These are phyloP conservation scores for Venturia aucupariae DNA, from an alignment of 2,329 filamentous ascomycete genomes.

Conservation along the genomic window DNA sequence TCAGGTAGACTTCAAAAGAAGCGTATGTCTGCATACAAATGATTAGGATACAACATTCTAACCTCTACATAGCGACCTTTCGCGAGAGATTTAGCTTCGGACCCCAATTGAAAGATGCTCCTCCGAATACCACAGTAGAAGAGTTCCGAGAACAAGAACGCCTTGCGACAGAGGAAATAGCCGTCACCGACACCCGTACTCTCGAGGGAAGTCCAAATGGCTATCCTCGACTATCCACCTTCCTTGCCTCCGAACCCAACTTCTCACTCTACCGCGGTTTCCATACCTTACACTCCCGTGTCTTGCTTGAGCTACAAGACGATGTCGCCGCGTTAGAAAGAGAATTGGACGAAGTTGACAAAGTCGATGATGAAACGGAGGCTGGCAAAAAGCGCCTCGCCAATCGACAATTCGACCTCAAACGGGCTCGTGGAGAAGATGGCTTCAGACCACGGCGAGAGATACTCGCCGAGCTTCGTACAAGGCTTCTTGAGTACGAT, in stretches of 20 bases:
- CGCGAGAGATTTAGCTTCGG: slow-evolving; percentile 1
- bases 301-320: slow-evolving; percentile 30
- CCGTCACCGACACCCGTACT: slow-evolving; percentile 14
- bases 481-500: slow-evolving; percentile 19
- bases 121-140: neutral
- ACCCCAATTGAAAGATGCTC: neutral
- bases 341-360: slow-evolving; percentile 26
- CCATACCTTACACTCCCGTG: slow-evolving; percentile 30
- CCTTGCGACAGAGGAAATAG: neutral
- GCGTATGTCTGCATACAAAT: neutral
- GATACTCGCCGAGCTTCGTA: slow-evolving; percentile 19
- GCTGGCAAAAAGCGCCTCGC: slow-evolving; percentile 8
- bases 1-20: neutral
- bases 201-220: slow-evolving; percentile 31
- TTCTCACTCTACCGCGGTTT: slow-evolving; percentile 34
- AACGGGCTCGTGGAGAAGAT: slow-evolving; percentile 15
- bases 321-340: slow-evolving; percentile 29
- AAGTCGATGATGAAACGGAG: slow-evolving; percentile 17
- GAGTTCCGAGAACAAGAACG: neutral
- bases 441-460: slow-evolving; percentile 16
- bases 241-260: slow-evolving; percentile 31
- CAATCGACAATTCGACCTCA: slow-evolving; percentile 15
- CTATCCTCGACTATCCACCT: slow-evolving; percentile 30
- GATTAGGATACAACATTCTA: neutral
- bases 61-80: neutral